These are phyloP conservation scores for Calonectria henricotiae DNA, from an alignment of 2,329 filamentous ascomycete species.

Conservation along the genomic window DNA sequence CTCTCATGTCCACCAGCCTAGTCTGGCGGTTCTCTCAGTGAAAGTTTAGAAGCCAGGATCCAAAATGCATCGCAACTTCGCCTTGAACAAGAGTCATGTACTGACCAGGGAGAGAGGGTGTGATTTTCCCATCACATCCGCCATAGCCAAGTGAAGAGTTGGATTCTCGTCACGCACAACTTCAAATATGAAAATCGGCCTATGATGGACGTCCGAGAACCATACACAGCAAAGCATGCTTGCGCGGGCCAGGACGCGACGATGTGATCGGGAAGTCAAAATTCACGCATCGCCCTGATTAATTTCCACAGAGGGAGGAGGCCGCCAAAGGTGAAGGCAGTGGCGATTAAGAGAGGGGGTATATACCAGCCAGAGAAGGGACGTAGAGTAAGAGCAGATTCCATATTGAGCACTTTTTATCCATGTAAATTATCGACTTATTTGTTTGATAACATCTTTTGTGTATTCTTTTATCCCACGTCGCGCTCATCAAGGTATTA, in stretches of 20 bases:
- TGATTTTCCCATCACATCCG: constrained; percentile 10
- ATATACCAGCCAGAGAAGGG: constrained; percentile 49
- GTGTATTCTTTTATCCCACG: neutral
- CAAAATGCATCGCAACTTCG: neutral
- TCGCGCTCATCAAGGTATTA: neutral
- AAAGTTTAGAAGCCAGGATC: neutral
- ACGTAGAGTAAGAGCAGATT: neutral
- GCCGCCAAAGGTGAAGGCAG: constrained; percentile 54
- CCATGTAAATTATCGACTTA: too few relatives aligned
- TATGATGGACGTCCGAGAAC: constrained; percentile 44
- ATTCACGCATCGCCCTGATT: constrained; percentile 54
- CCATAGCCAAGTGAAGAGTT: neutral
- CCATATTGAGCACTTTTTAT: neutral
- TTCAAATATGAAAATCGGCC: constrained; percentile 35
- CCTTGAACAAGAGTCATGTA: constrained; percentile 4
- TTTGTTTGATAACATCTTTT: too few relatives aligned
- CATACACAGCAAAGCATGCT: constrained; percentile 52
- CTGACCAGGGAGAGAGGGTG: neutral
- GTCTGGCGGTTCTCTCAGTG: neutral
- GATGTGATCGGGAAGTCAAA: constrained; percentile 55
- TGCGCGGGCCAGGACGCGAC: constrained; percentile 54
- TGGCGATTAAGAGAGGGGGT: constrained; percentile 53
- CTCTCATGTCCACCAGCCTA: too few relatives aligned
- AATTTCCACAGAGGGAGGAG: constrained; percentile 56
- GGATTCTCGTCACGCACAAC: neutral